Percentiles rank a stretch among this genome's conserved stretches.
Conservation (phyloP, 352 stramenopile species). For the Pythium phragmiticola region DNA sequence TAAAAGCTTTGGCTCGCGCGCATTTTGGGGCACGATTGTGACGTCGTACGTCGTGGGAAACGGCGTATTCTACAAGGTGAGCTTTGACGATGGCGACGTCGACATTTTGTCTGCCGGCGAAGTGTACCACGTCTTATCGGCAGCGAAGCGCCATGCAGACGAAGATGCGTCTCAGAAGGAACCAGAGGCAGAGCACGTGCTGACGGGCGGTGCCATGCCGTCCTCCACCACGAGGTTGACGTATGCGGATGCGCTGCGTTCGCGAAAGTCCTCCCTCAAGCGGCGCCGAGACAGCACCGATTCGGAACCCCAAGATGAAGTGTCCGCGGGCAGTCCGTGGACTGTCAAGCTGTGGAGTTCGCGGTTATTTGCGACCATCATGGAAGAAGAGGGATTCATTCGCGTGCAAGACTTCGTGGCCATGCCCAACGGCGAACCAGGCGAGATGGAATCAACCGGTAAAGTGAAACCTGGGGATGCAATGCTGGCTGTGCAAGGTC, state of each 20-base stretch:
- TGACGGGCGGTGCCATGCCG: background rate
- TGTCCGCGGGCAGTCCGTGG: slow-evolving; percentile 1
- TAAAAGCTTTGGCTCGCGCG: slow-evolving; percentile 64
- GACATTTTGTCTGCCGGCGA: slow-evolving; percentile 64
- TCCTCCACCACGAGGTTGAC: background rate
- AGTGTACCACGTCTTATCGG: slow-evolving; percentile 40
- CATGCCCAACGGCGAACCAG: slow-evolving; percentile 41
- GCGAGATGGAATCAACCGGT: slow-evolving; percentile 63
- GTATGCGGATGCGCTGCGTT: slow-evolving; percentile 19
- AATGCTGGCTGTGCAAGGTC: slow-evolving; percentile 48
- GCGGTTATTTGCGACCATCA: slow-evolving; percentile 69
- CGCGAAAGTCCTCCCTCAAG: slow-evolving; percentile 21
- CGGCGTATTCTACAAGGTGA: slow-evolving; percentile 73
- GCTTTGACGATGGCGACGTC: slow-evolving; percentile 81
- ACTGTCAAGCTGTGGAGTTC: slow-evolving; percentile 53
- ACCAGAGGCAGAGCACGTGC: background rate
- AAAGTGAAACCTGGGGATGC: slow-evolving; percentile 52
- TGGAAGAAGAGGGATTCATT: slow-evolving; percentile 50
- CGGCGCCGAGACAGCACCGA: slow-evolving; percentile 15
- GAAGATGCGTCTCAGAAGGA: slow-evolving; percentile 12
- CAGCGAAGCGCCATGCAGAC: slow-evolving; percentile 3
- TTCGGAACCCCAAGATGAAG: slow-evolving; percentile 3
- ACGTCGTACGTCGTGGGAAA: slow-evolving; percentile 50
- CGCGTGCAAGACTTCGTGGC: slow-evolving; percentile 52
- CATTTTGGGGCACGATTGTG: slow-evolving; percentile 69